A percentile compares a stretch with the other conserved stretches of the same genome.
Evolutionary conservation across 768 basidiomycete species (phyloP).

Genomic region (Suillus variegatus): DNA sequence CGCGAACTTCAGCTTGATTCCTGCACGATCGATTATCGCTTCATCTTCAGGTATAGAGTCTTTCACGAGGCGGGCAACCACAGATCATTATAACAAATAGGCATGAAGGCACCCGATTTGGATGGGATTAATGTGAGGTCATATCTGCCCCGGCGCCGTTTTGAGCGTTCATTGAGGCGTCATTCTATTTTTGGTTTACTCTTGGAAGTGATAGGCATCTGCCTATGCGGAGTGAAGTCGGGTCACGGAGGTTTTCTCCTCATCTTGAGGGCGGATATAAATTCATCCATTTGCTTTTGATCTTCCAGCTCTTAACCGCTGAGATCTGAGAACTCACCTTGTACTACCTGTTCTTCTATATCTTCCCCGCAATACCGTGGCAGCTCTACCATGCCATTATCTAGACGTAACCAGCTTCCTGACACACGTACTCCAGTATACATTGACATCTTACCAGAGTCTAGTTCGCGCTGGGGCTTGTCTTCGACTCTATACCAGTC

Average conservation of each 20-base stretch:
- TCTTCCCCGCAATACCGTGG: background rate
- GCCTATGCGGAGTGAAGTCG: conserved; percentile 21
- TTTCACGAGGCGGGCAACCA: conserved; percentile 64
- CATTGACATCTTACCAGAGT: conserved; percentile 34
- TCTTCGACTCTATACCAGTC: background rate
- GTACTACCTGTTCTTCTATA: conserved; percentile 15
- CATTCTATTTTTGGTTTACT: conserved; percentile 18
- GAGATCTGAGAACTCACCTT: conserved; percentile 15
- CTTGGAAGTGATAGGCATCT: conserved; percentile 35
- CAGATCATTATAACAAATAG: conserved; percentile 76
- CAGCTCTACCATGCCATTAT: conserved; percentile 23
- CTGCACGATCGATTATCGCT: conserved; percentile 79
- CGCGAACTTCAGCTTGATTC: conserved; percentile 69
- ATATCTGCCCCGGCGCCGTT: background rate
- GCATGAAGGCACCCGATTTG: conserved; percentile 70
- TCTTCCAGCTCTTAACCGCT: conserved; percentile 14
- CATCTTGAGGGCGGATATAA: conserved; percentile 15
- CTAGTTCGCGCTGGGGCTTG: conserved; percentile 6
- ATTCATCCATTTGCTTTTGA: conserved; percentile 23
- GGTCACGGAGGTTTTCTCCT: conserved; percentile 19
- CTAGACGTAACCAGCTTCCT: conserved; percentile 22
- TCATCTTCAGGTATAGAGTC: conserved; percentile 67
- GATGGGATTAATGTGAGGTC: conserved; percentile 59
- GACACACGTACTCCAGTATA: conserved; percentile 31
- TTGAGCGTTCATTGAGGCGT: conserved; percentile 23